These are phyloP conservation scores for Oidium heveae DNA, from an alignment of 2,329 filamentous ascomycete genomes.

Conservation along the genomic window DNA sequence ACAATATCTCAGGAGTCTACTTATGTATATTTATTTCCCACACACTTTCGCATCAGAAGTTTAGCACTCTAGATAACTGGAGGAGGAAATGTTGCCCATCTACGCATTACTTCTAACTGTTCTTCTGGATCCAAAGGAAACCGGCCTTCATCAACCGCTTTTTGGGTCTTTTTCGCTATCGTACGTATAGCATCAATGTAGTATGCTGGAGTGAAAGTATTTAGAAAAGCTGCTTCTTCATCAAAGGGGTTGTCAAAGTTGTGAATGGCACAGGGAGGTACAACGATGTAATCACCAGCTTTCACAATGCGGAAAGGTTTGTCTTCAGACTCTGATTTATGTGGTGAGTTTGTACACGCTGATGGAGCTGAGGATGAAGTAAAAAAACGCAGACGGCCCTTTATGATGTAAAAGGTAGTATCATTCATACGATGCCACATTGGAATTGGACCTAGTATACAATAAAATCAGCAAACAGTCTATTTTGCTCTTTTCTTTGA, in stretches of 20 bases:
- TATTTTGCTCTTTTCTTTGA: background rate
- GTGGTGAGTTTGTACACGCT: background rate
- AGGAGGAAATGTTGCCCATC: constrained; percentile 6
- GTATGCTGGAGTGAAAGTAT: constrained; percentile 24
- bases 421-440: constrained; percentile 33
- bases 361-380: background rate
- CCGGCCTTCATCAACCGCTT: constrained; percentile 1
- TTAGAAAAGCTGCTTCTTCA: constrained; percentile 27
- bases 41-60: no score
- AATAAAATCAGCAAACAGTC: background rate
- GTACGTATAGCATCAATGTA: constrained; percentile 7
- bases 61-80: constrained; percentile 20
- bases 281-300: constrained; percentile 26
- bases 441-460: constrained; percentile 19
- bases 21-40: no score
- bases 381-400: constrained; percentile 23
- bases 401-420: constrained; percentile 28
- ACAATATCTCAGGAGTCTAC: no score
- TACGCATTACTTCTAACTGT: constrained; percentile 5
- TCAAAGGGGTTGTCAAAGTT: constrained; percentile 29
- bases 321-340: background rate
- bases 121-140: constrained; percentile 3
- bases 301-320: constrained; percentile 13
- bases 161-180: constrained; percentile 2
- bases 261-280: constrained; percentile 26